Evolutionary conservation across 345 rosid genomes (phyloP), one percentile per base, ranked within the genome.

Genomic region (Gossypium arboreum): DNA sequence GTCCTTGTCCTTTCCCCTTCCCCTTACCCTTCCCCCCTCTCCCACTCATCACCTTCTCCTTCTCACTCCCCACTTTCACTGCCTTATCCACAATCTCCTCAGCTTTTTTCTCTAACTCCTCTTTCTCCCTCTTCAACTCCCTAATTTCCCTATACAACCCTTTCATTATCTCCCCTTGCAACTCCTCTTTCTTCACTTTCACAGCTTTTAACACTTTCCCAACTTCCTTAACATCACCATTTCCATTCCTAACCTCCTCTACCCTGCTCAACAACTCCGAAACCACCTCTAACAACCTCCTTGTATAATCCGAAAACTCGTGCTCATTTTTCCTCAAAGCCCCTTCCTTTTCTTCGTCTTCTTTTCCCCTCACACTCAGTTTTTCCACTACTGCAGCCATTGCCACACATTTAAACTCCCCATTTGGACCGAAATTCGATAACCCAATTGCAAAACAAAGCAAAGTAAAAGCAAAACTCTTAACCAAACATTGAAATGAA

Each of bases 381-480:
- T 85, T 79, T 72, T 75, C 83, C 2, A 72, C 82, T 2, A 84
- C 83, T 5, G 89, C 81, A 51, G 92, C 94, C 70, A 83, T 69
- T 55, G 97, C 97, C 25, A 81, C 81, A 58, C 81, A 80, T 58
- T 84, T 89, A 75, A 85, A 75, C 45, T 79, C 61, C 24, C 78
- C 75, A 82, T 87, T 44, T 39, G 91, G 90, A 12, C 80, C 7
- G 48, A 64, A 34, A 63, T 74, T 64, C 4, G 60, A 76, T 74
- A 92, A 82, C 67, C 96, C 94, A 54, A 86, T 73, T 66, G 92
- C 94, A 73, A 92, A 70, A 78, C 89, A 92, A 80, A 87, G 76
- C 77, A 91, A 79, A 15, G 85, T 81, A 78, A 78, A 89, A 13
- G 79, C 87, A 62, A 91, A 56, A 50, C 84, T 82, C 83, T 82